These are phyloP conservation scores for Erodium texanum DNA, from an alignment of 441 rosid genomes.

Conservation along the genomic window DNA sequence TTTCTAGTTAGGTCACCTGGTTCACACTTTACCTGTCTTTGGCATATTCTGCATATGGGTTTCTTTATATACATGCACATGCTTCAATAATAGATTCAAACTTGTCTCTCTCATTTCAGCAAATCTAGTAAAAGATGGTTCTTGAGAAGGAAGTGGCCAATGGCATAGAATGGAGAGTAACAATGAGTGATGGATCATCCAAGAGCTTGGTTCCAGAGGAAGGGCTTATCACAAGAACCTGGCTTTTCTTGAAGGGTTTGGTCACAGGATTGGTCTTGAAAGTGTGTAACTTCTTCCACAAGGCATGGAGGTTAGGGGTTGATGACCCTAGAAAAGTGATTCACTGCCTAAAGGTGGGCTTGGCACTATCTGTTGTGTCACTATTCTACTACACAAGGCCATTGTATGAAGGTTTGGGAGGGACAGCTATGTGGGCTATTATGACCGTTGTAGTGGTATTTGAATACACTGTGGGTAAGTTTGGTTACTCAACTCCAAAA, in stretches of 20 bases:
- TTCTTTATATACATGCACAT: conserved; percentile 8
- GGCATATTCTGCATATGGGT: not conserved
- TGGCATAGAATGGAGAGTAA: conserved; percentile 40
- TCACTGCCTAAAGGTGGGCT: conserved; percentile 58
- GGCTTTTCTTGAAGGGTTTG: conserved; percentile 21
- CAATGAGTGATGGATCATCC: conserved; percentile 34
- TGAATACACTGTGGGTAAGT: conserved; percentile 50
- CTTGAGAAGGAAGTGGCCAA: conserved; percentile 1
- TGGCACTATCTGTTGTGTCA: conserved; percentile 58
- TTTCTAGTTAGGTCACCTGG: conserved; percentile 8
- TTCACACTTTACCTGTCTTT: not conserved
- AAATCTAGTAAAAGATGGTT: conserved; percentile 14
- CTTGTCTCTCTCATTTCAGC: not conserved
- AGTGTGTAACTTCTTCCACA: conserved; percentile 24
- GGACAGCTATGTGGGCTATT: conserved; percentile 69
- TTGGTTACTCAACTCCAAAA: conserved; percentile 14
- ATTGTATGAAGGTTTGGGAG: conserved; percentile 55
- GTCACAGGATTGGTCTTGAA: conserved; percentile 22
- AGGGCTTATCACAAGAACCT: conserved; percentile 7
- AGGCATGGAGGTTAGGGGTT: conserved; percentile 47
- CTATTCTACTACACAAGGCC: conserved; percentile 61
- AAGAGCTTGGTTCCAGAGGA: conserved; percentile 29
- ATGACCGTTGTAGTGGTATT: conserved; percentile 72
- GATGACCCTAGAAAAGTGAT: conserved; percentile 54
- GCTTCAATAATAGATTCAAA: not conserved